A percentile compares a stretch with the other conserved stretches of the same genome.
Conservation (phyloP, 1,139 yeast species). For the Hanseniaspora uvarum region DNA sequence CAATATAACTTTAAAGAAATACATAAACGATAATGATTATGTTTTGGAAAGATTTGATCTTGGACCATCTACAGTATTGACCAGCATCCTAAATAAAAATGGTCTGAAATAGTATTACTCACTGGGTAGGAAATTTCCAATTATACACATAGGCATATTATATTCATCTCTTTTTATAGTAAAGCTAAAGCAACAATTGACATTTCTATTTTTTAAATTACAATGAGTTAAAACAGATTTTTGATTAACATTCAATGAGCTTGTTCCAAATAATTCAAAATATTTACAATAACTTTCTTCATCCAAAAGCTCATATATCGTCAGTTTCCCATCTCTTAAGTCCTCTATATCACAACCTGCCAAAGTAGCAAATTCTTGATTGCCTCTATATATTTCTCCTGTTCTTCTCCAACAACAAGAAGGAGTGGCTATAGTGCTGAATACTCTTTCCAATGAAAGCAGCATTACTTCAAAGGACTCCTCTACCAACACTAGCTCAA, state of each 20-base stretch:
- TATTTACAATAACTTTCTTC: slow-evolving; percentile 96
- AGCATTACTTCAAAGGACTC: slow-evolving; percentile 91
- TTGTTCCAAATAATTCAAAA: slow-evolving; percentile 96
- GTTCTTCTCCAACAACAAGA: slow-evolving; percentile 97
- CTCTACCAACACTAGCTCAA: slow-evolving; percentile 83
- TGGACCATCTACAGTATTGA: slow-evolving; percentile 12
- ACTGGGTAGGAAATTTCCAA: slow-evolving; percentile 82
- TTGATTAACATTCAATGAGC: slow-evolving; percentile 91
- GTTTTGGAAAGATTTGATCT: slow-evolving; percentile 7
- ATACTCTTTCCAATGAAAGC: slow-evolving; percentile 86
- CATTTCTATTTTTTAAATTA: slow-evolving; percentile 73
- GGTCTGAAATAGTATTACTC: neutral
- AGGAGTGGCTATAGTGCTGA: slow-evolving; percentile 95
- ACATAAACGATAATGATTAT: neutral
- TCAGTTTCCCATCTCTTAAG: slow-evolving; percentile 80
- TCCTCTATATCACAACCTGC: slow-evolving; percentile 92
- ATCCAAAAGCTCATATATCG: slow-evolving; percentile 88
- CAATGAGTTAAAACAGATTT: slow-evolving; percentile 89
- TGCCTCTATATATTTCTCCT: slow-evolving; percentile 91
- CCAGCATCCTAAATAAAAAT: slow-evolving; percentile 11
- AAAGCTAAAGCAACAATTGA: slow-evolving; percentile 89
- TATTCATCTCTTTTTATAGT: slow-evolving; percentile 88
- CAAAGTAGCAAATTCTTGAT: slow-evolving; percentile 88
- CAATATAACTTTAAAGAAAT: slow-evolving; percentile 26
- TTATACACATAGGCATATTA: slow-evolving; percentile 91